Evolutionary conservation across 768 basidiomycete species (phyloP).

Genomic region (Lactarius akahatsu): DNA sequence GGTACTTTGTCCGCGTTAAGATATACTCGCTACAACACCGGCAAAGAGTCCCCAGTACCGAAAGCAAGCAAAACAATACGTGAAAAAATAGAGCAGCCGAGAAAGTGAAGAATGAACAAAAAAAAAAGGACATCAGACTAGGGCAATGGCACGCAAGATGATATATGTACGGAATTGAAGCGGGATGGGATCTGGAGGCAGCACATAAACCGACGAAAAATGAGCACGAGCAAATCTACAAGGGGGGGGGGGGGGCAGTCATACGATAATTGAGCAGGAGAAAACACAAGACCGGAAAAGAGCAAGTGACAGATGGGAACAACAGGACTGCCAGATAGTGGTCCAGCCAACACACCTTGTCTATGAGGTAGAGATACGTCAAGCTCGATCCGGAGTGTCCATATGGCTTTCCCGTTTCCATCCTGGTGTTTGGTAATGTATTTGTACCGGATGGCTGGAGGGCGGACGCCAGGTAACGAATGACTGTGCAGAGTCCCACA

Average conservation of each 20-base stretch:
- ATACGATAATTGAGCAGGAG: slow-evolving; percentile 13
- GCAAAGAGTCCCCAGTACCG: slow-evolving; percentile 25
- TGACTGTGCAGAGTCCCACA: too few species aligned
- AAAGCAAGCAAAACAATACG: slow-evolving; percentile 29
- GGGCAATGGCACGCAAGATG: slow-evolving; percentile 14
- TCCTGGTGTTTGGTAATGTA: slow-evolving; percentile 40
- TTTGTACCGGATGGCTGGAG: too few species aligned
- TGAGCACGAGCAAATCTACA: slow-evolving; percentile 28
- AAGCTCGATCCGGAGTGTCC: slow-evolving; percentile 62
- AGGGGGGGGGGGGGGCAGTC: neutral
- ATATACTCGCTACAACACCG: slow-evolving; percentile 22
- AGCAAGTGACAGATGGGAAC: slow-evolving; percentile 15
- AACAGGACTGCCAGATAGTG: slow-evolving; percentile 32
- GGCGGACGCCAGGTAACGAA: too few species aligned
- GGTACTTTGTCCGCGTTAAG: slow-evolving; percentile 19
- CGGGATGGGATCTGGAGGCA: slow-evolving; percentile 20
- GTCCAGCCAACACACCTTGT: slow-evolving; percentile 24
- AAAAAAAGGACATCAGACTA: neutral
- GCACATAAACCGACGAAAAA: slow-evolving; percentile 21
- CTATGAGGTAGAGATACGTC: slow-evolving; percentile 68
- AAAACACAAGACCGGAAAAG: slow-evolving; percentile 24
- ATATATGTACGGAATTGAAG: slow-evolving; percentile 24
- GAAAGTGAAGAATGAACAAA: slow-evolving; percentile 14
- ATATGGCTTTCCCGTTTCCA: slow-evolving; percentile 78
- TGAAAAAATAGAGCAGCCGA: slow-evolving; percentile 27